These are phyloP conservation scores for Triticum urartu DNA, from an alignment of 176 grass and related monocot genomes.

Conservation along the genomic window DNA sequence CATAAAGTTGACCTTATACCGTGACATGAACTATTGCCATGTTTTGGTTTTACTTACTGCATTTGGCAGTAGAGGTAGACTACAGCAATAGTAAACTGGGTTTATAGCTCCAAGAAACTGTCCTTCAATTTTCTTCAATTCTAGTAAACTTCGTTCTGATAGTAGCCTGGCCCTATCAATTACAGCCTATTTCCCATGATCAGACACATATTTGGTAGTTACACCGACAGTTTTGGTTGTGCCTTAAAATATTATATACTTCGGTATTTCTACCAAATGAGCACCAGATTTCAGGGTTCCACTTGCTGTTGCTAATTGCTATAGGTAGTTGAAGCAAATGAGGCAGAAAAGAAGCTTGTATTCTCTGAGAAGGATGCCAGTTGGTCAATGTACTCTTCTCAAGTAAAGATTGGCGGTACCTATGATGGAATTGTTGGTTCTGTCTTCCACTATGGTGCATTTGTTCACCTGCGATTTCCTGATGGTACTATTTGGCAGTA, in stretches of 20 bases:
- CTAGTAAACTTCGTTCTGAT: neutral
- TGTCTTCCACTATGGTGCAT: constrained; percentile 84
- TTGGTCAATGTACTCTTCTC: constrained; percentile 63
- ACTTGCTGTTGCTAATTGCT: constrained; percentile 4
- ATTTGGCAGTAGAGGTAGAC: neutral
- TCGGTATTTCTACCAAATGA: neutral
- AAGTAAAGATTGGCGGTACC: constrained; percentile 53
- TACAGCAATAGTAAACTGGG: neutral
- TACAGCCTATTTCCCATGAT: neutral
- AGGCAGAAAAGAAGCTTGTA: constrained; percentile 79
- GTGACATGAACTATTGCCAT: neutral
- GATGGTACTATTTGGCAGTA: constrained; percentile 62
- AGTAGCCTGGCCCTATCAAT: neutral
- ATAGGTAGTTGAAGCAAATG: constrained; percentile 66
- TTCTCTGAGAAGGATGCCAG: constrained; percentile 84
- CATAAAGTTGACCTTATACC: neutral
- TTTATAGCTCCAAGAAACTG: neutral
- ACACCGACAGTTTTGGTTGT: neutral
- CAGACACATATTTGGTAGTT: neutral
- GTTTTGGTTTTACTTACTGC: neutral
- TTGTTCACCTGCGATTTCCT: constrained; percentile 79
- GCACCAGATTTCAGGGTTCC: neutral
- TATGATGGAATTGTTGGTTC: constrained; percentile 74
- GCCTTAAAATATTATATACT: neutral
- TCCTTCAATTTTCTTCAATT: neutral